Conservation (phyloP, 2,329 filamentous ascomycete genomes). For the Dendryphion nanum region DNA sequence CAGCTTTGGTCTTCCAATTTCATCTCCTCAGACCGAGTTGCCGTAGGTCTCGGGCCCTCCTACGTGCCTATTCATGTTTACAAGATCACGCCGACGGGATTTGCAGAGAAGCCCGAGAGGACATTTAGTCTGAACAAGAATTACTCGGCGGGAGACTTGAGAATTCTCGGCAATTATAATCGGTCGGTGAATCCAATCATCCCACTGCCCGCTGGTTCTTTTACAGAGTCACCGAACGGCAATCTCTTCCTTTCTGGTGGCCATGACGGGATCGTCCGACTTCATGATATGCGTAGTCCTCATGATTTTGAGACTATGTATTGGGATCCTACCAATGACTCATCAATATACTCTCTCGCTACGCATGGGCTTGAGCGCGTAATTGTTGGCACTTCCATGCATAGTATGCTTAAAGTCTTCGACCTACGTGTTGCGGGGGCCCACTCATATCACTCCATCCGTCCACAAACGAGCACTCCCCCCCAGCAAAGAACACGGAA, state of each 20-base stretch:
- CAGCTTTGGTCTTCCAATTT: conserved; percentile 54
- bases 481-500: conserved; percentile 2
- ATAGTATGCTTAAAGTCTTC: conserved; percentile 61
- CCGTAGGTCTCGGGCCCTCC: conserved; percentile 49
- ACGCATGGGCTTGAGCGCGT: conserved; percentile 57
- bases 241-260: conserved; percentile 60
- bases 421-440: conserved; percentile 56
- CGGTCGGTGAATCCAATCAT: conserved; percentile 48
- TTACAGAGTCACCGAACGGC: conserved; percentile 38
- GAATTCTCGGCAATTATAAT: background rate
- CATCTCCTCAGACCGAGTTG: conserved; percentile 50
- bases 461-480: conserved; percentile 12
- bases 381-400: conserved; percentile 55
- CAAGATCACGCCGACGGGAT: conserved; percentile 46
- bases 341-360: conserved; percentile 58
- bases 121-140: conserved; percentile 36
- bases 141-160: conserved; percentile 24
- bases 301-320: conserved; percentile 50
- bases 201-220: conserved; percentile 35
- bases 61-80: conserved; percentile 50
- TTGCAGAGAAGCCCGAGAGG: conserved; percentile 40
- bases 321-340: conserved; percentile 56
- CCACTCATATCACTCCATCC: conserved; percentile 36
- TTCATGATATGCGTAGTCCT: conserved; percentile 61
- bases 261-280: conserved; percentile 56